Evolutionary conservation across 768 basidiomycete genomes (phyloP), one percentile per base, ranked within the genome.

Genomic region (Tephrocybe sp.): DNA sequence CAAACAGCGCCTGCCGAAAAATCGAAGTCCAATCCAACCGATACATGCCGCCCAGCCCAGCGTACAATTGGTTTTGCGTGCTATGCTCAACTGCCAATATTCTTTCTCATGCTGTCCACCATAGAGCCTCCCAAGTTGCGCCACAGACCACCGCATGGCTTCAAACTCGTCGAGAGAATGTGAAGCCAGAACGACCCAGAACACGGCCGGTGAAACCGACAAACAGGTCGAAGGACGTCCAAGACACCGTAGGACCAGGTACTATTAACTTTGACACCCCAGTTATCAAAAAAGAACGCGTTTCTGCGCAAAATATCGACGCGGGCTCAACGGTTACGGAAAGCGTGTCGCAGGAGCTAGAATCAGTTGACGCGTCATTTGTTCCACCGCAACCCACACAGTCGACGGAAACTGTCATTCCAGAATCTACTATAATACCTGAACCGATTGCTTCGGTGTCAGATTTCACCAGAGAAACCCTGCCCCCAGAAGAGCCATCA

Each of bases 61-160:
- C 76, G 11, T 89, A 78, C 69, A 86, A 84, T 72, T 86, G 84
- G 81, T 63, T 87, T 48, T 86, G 84, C 60, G 86, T 87, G 25
- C 69, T 79, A 39, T 77, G 80, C 51, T 79, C 84, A 12, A 67
- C 79, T 16, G 70, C 75, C 45, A 80, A 86, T 47, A 82, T 91
- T 47, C 61, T 86, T 28, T 69, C 77, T 9, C 79, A 83, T 73
- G 86, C 83, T 27, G 82, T 82, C 3, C 76, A 75, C 28, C 76
- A 86, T 28, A 76, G 82, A 61, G 76, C 75, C 16, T 64, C 74
- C 7, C 78, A 76, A 44, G 49, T 71, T 26, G 56, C 64, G 8
- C 64, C 67, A 27, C 36, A 54, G 28, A 43, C 58, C n/a, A 49
- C 60, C 9, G 55, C 47, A 5, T 51, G 38, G 40, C 53, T 55